Percentiles rank a stretch among this genome's conserved stretches.
Conservation (phyloP, 768 basidiomycete species). For the Hericium rajendrae region DNA sequence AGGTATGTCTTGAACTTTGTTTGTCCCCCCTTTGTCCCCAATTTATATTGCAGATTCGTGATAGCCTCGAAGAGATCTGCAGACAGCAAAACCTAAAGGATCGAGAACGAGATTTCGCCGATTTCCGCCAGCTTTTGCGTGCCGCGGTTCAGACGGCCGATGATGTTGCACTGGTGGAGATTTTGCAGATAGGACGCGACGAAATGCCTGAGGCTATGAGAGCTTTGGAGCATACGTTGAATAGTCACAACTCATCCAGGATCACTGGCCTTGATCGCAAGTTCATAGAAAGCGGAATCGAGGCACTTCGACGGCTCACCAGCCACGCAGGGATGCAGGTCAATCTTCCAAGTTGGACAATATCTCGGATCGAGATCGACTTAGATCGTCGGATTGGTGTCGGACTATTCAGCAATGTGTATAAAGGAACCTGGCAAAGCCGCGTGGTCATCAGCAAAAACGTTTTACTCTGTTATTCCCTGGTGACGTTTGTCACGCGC, state of each 20-base stretch:
- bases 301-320: constrained; percentile 50
- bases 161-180: constrained; percentile 56
- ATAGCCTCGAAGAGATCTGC: constrained; percentile 17
- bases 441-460: too few relatives aligned
- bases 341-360: constrained; percentile 61
- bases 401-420: constrained; percentile 73
- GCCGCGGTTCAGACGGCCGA: constrained; percentile 44
- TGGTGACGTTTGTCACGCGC: too few relatives aligned
- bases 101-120: constrained; percentile 38
- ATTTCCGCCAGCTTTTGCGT: constrained; percentile 50
- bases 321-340: constrained; percentile 25
- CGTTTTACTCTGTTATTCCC: too few relatives aligned
- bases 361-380: constrained; percentile 73
- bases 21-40: constrained; percentile 21
- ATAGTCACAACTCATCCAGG: constrained; percentile 20
- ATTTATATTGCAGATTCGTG: constrained; percentile 1
- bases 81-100: constrained; percentile 38
- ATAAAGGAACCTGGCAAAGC: constrained; percentile 63
- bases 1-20: constrained; percentile 7
- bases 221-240: constrained; percentile 63
- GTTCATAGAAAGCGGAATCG: constrained; percentile 65
- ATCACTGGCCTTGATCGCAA: constrained; percentile 48
- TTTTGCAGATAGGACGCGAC: constrained; percentile 50
- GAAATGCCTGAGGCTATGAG: constrained; percentile 79
- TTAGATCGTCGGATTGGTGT: constrained; percentile 57